Evolutionary conservation across 1,284 basidiomycete genomes (phyloP), one percentile per base, ranked within the genome.

Genomic region (Cryptococcus amylolentus): DNA sequence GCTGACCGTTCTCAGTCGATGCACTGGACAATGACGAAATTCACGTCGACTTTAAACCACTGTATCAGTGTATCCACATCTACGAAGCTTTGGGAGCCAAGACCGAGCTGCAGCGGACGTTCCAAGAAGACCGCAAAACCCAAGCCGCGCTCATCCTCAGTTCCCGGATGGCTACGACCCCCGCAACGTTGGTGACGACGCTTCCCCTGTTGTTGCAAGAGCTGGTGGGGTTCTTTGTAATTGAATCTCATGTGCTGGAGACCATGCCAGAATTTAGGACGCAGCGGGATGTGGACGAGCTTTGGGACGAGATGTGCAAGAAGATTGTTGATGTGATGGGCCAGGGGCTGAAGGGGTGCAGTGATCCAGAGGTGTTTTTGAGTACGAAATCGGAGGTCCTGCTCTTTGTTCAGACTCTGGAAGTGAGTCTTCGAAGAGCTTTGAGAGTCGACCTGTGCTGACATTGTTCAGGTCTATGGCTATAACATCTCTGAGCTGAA

Each of bases 151-250:
- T 99, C 9, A 94, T 98, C 67, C 83, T 99, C 18, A 91, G 92
- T 5, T 80, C 81, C 27, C 75, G 78, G 4, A 63, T 79, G 6
- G 72, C 76, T 0, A 77, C 80, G 12, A 70, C 77, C 5, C 73
- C 77, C 1, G 66, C 72, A 38, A 71, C 75, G 45, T 63, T 64
- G 82, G 84, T 20, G 77, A 88, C 54, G 5, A 75, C 73, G 4
- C 73, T 82, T 6, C 75, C 77, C 0, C 58, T 83, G 26, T 80
- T 96, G 18, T 87, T 90, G 41, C 88, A 97, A 76, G 91, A 98
- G 76, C 91, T 98, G 60, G 89, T 94, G n/a, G 96, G 96, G 0
- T 99, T 97, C 78, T 98, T 99, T 79, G 91, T 98, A 57, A 88
- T 98, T 62, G 96, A 99, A 76, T 87, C 85, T 5, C 88, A 97